Conservation (phyloP, 768 basidiomycete species). For the Collybiopsis confluens region DNA sequence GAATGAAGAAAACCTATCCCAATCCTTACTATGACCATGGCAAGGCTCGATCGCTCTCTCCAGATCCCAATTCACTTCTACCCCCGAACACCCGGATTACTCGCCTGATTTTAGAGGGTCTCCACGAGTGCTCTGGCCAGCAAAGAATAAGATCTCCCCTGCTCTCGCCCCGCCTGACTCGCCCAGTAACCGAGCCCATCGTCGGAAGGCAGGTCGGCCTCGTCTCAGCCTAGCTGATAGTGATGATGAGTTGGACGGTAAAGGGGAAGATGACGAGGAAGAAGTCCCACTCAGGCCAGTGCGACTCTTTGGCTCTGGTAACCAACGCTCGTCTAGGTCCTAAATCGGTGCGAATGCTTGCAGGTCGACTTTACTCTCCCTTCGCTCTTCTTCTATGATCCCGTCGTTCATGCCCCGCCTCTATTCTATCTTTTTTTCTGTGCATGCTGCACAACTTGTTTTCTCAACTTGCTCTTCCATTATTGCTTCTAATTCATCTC, state of each 20-base stretch:
- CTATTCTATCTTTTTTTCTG: too few species aligned
- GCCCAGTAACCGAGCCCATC: not conserved
- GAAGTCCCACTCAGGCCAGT: not conserved
- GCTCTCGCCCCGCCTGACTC: not conserved
- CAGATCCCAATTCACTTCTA: slow-evolving; percentile 31
- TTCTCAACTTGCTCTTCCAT: too few species aligned
- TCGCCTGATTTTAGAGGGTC: slow-evolving; percentile 22
- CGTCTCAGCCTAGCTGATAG: not conserved
- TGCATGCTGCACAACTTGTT: too few species aligned
- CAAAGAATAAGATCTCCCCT: not conserved
- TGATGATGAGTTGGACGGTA: slow-evolving; percentile 4
- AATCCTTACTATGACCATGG: slow-evolving; percentile 38
- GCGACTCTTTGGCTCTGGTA: not conserved
- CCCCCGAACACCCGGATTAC: slow-evolving; percentile 45
- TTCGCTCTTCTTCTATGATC: too few species aligned
- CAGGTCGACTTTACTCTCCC: not conserved
- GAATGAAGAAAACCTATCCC: slow-evolving; percentile 36
- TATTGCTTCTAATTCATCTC: not conserved
- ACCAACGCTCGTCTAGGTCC: not conserved
- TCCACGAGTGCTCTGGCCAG: slow-evolving; percentile 2
- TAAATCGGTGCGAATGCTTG: not conserved
- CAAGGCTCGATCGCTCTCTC: not conserved
- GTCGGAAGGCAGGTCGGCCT: not conserved
- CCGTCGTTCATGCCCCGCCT: too few species aligned
- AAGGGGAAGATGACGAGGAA: not conserved